Base-by-base conservation (phyloP, 2,329 filamentous ascomycete genomes). In the Claviceps spartinae region DNA sequence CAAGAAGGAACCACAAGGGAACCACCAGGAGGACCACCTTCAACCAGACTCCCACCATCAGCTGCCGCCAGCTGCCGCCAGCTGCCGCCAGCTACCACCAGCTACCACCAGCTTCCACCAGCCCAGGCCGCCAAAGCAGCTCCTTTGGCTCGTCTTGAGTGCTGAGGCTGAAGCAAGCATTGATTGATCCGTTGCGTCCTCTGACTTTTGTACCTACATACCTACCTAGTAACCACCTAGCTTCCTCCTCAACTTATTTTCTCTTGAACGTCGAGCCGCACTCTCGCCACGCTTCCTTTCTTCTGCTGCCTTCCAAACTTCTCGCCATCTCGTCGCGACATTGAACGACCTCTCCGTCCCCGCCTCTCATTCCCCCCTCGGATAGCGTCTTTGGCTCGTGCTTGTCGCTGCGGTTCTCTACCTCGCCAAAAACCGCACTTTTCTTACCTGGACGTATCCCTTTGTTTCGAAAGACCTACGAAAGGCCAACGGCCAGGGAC, bases 141-240 rank as follows among this genome's bases (percentile, higher is more conserved):
- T 48, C 37, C 46, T 52, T 36, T 49, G n/a, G 36, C 36, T 18
- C 30, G 30, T 51, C 36, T 34, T 44, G 43, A 51, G 48, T 51
- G 30, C 40, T 53, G 46, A 55, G 54, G 49, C 52, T 54, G 54
- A 49, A 52, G 49, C 52, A 54, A 48, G 52, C 52, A 52, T 54
- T 50, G 14, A 52, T 54, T 50, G 14, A 47, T 36, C 30, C 26
- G 34, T 20, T 30, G 14, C 36, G 5, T 36, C 14, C 20, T 24
- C 7, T 44, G 11, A 26, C 42, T 26, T 45, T 47, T 47, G 26
- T 47, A 24, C 26, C 44, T 47, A 20, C 43, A 24, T 26, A 14
- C 44, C 16, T 34, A 14, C 44, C 44, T 46, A 18, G 40, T 41
- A 49, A 16, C 30, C 22, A 48, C 48, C 54, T 43, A 40, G 26